These are phyloP conservation scores for Sergeia podlipaevii DNA, from an alignment of 208 protist genomes.

Conservation along the genomic window DNA sequence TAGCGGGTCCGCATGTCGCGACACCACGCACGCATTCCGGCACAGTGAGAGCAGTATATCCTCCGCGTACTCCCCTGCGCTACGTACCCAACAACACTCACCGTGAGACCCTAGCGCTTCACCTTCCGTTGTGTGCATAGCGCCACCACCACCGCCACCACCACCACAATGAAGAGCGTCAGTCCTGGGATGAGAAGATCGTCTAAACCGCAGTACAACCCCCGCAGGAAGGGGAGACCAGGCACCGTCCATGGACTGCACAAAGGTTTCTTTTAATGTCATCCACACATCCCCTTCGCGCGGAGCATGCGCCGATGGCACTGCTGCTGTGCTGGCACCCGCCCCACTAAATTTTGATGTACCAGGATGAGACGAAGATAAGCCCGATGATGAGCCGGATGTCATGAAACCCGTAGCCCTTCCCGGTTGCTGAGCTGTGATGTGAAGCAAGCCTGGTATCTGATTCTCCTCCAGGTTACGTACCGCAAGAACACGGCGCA, in stretches of 20 bases:
- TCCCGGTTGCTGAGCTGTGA: slow-evolving; percentile 12
- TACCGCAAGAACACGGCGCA: slow-evolving; percentile 38
- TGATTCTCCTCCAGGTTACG: slow-evolving; percentile 32
- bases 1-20: slow-evolving; percentile 26
- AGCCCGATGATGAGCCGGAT: too few species aligned
- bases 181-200: not conserved
- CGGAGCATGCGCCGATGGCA: not conserved
- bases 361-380: too few species aligned
- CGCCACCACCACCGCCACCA: slow-evolving; percentile 5
- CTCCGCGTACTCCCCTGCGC: slow-evolving; percentile 36
- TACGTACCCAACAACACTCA: slow-evolving; percentile 10
- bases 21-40: slow-evolving; percentile 32
- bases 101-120: not conserved
- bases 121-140: not conserved
- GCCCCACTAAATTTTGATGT: too few species aligned
- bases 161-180: not conserved
- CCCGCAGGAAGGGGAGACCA: slow-evolving; percentile 22
- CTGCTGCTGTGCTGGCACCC: too few species aligned
- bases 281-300: slow-evolving; percentile 45
- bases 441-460: slow-evolving; percentile 25
- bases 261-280: slow-evolving; percentile 24
- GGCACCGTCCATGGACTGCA: slow-evolving; percentile 1
- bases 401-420: not conserved
- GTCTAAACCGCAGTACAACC: slow-evolving; percentile 26
- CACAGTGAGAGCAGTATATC: slow-evolving; percentile 54